phyloP scores from a whole-genome alignment of 176 grass and related monocot species.

The Ampelocalamus luodianensis region DNA sequence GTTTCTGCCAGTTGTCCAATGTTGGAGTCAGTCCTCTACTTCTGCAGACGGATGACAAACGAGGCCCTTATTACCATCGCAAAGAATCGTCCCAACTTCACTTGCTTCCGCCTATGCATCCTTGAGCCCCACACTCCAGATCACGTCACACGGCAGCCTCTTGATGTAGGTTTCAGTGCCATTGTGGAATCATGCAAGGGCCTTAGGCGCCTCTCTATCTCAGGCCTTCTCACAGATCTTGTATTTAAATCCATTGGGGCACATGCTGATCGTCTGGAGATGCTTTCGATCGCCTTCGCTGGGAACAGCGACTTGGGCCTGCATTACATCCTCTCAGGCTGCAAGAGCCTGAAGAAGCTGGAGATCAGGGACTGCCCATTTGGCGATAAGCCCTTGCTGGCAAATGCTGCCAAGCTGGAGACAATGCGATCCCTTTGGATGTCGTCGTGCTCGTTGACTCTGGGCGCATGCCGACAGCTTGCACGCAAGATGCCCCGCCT shows the following conservation, averaged over 20 bases:
- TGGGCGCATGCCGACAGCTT: constrained; percentile 66
- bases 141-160: constrained; percentile 57
- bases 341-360: constrained; percentile 79
- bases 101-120: constrained; percentile 68
- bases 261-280: constrained; percentile 69
- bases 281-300: constrained; percentile 72
- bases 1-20: constrained; percentile 64
- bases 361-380: constrained; percentile 85
- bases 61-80: constrained; percentile 65
- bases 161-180: constrained; percentile 73
- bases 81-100: constrained; percentile 69
- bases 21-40: constrained; percentile 72
- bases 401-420: constrained; percentile 72
- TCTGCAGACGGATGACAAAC: constrained; percentile 72
- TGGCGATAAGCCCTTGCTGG: constrained; percentile 63
- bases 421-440: constrained; percentile 99
- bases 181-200: constrained; percentile 73
- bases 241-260: constrained; percentile 74
- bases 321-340: constrained; percentile 72
- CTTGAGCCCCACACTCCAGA: constrained; percentile 67
- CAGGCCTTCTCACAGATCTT: constrained; percentile 65
- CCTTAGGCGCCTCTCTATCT: constrained; percentile 63
- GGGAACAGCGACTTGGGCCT: constrained; percentile 65
- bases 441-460: constrained; percentile 67
- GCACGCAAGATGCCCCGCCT: constrained; percentile 66